Percentiles rank a stretch among this genome's conserved stretches.
phyloP scores from a whole-genome alignment of 2,329 filamentous ascomycete genomes.

The Tolypocladium tundrense region DNA sequence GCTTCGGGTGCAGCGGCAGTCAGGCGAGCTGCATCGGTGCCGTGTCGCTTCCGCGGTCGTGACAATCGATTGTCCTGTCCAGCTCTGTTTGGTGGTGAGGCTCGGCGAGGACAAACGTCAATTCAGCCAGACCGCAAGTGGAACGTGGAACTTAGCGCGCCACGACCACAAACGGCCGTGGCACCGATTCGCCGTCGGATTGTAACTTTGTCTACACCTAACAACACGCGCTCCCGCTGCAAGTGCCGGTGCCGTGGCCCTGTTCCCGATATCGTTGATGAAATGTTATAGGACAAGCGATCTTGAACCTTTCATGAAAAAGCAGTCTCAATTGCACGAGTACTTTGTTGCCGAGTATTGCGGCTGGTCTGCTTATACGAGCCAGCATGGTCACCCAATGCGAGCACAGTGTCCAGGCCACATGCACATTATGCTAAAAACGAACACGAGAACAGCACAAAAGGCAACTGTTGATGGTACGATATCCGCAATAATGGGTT shows the following conservation, averaged over 20 bases:
- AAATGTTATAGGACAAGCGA: no score
- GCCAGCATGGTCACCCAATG: background rate
- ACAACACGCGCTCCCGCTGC: background rate
- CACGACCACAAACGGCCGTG: background rate
- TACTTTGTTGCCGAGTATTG: background rate
- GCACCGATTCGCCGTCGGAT: background rate
- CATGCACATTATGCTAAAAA: background rate
- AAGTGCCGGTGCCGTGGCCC: background rate
- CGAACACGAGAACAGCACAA: background rate
- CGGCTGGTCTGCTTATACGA: background rate
- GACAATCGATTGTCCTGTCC: background rate
- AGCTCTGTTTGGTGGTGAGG: background rate
- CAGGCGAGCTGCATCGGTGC: background rate
- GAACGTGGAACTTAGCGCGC: slow-evolving; percentile 1
- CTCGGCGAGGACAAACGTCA: background rate
- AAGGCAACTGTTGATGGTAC: background rate
- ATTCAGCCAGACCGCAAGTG: background rate
- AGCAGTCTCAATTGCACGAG: background rate
- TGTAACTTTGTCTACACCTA: background rate
- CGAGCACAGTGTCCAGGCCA: background rate
- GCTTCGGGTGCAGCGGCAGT: background rate
- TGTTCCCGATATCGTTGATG: no score
- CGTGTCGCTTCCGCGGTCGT: background rate
- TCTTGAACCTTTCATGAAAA: no score
- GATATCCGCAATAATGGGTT: background rate